These are phyloP conservation scores for Eimeria acervulina DNA, from an alignment of 169 alveolate genomes.

Conservation along the genomic window DNA sequence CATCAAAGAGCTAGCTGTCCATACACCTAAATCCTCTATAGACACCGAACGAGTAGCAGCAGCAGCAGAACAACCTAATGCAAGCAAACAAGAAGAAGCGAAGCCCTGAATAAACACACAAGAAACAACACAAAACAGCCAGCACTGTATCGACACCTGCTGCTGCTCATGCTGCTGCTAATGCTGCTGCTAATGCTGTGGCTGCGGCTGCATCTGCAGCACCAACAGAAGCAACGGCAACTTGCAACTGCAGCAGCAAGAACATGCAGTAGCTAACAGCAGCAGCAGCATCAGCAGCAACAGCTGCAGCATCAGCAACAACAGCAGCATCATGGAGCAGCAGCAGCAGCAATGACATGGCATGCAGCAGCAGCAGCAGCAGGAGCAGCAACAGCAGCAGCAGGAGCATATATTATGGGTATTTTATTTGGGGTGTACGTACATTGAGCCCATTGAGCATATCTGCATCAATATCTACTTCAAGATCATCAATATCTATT, in stretches of 20 bases:
- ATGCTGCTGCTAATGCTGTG: too few species aligned
- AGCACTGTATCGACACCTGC: not conserved
- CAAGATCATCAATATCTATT: conserved; percentile 90
- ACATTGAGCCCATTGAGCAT: conserved; percentile 83
- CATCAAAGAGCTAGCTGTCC: conserved; percentile 84
- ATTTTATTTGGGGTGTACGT: not conserved
- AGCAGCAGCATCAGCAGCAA: too few species aligned
- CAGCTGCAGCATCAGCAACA: too few species aligned
- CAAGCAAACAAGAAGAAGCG: conserved; percentile 47
- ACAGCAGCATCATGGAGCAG: too few species aligned
- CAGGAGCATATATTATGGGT: too few species aligned
- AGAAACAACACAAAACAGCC: not conserved
- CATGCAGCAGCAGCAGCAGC: not conserved
- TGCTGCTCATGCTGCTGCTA: not conserved
- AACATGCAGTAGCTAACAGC: too few species aligned
- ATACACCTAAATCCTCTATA: conserved; percentile 36
- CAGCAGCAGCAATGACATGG: too few species aligned
- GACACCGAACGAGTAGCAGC: conserved; percentile 58
- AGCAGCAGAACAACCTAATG: conserved; percentile 58
- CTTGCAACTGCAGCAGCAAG: too few species aligned
- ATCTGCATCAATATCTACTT: conserved; percentile 88
- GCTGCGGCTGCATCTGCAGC: not conserved
- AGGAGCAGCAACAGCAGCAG: not conserved
- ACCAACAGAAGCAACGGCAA: not conserved
- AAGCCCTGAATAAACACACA: conserved; percentile 40